Evolutionary conservation across 2,329 filamentous ascomycete genomes (phyloP), one percentile per base, ranked within the genome.

Genomic region (Botrytis aclada): DNA sequence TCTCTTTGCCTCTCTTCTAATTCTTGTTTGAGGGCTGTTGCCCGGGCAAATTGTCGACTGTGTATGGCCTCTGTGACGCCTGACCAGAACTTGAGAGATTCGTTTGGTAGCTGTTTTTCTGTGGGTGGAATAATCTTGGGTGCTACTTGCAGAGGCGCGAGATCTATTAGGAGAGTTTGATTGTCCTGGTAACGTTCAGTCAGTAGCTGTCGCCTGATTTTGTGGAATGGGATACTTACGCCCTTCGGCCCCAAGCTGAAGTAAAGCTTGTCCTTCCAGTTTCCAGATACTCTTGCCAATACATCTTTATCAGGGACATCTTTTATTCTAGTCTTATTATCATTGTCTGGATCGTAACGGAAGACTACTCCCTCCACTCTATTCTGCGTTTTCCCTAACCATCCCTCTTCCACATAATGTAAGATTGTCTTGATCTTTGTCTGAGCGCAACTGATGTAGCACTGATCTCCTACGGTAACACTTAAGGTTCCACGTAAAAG

Each of bases 381-480:
- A 83, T 98, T 97, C 78, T 97, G 95, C 32, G 93, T 89, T 77
- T 93, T 93, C 64, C 95, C 93, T 43, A 98, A 87, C 95, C 96
- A 99, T 67, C 95, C 94, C 78, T 98, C 95, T 80, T 98, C 95
- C 72, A 95, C 85, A 81, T 99, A 99, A 79, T 97, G 91, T 64
- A 99, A 84, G 75, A 99, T 97, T 29, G 91, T 92, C 84, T 98
- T 98, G 77, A 97, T 88, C 80, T 91, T 92, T 2, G 94, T 97
- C 84, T 94, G 91, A n/a, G 92, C 88, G 83, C 96, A 99, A 56
- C 91, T 95, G 74, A 98, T 88, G 81, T 92, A 97, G 79, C 94
- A 96, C 76, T 91, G 88, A 79, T 99, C 96, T 64, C 95, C 92
- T 34, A 99, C 96, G 14, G 92, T 95, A 75, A 99, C 91, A 78